These are phyloP conservation scores for Stipa capillata DNA, from an alignment of 176 grass and related monocot genomes.

Conservation along the genomic window DNA sequence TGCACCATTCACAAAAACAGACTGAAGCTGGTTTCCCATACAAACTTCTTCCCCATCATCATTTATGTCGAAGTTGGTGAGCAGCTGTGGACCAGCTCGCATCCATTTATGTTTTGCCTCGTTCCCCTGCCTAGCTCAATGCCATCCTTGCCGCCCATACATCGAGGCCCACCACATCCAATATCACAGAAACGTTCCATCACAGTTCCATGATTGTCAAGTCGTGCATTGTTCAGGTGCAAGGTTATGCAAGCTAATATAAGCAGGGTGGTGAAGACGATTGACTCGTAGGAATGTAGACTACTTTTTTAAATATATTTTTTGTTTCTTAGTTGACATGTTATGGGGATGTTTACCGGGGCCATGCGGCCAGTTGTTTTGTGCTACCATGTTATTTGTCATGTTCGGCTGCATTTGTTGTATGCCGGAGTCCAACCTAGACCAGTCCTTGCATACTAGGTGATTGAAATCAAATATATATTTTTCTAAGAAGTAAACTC, in stretches of 20 bases:
- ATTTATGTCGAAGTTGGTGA: constrained; percentile 31
- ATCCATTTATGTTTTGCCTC: constrained; percentile 11
- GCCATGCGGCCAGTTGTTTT: no score
- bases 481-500: no score
- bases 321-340: not conserved
- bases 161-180: not conserved
- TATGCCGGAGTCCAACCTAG: no score
- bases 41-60: constrained; percentile 6
- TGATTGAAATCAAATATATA: no score
- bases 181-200: not conserved
- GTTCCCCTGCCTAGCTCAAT: not conserved
- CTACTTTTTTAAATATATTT: no score
- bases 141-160: constrained; percentile 1
- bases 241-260: constrained; percentile 8
- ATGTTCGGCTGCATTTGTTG: not conserved
- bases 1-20: not conserved
- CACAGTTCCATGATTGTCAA: not conserved
- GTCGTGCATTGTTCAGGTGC: not conserved
- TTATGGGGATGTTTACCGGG: no score
- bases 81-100: constrained; percentile 18
- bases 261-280: not conserved
- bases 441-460: no score
- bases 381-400: not conserved
- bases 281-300: not conserved
- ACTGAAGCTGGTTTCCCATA: not conserved